Evolutionary conservation across 805 yeast species (phyloP), one percentile per base, ranked within the genome.

Genomic region (Candida berthetii): DNA sequence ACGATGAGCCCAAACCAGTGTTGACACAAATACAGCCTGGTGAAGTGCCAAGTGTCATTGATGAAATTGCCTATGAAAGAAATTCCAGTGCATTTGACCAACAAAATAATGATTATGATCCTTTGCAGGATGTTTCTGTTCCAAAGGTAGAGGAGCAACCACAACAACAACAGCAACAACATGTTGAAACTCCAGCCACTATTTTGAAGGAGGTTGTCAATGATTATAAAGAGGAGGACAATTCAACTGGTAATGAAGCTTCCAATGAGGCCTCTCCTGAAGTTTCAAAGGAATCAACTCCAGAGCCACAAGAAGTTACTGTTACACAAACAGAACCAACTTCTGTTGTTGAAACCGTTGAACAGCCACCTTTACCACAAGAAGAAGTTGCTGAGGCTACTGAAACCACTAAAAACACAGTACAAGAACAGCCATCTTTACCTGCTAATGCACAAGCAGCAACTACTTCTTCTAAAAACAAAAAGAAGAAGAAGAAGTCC

Each of bases 21-120:
- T 15, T 44, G 16, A 16, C 20, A 39, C 24, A 16, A 20, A 33
- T 28, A 13, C n/a, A n/a, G 15, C 19, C 40, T 7, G 13, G 41
- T 7, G 41, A 40, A 31, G 39, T 31, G 7, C 48, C 46, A 5
- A 43, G 36, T 15, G 44, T 42, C 8, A 38, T 48, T 19, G 35
- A 42, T 17, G 60, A 52, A 31, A 31, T 48, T 22, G 20, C 60
- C 7, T 55, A 65, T 39, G 69, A 65, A 46, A 57, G 63, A 35
- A 49, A 48, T 11, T 62, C 67, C 3, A 63, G 68, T 1, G 43
- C 46, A 1, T 64, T 47, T 48, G 69, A 64, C 39, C 49, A 53
- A 25, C 50, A 53, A 28, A 52, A 64, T 35, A 60, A 62, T 39
- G 29, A 42, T n/a, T 51, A 49, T 18, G 52, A 48, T 36, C 42